Conservation (phyloP, 2,329 filamentous ascomycete genomes). For the Fusarium tricinctum region DNA sequence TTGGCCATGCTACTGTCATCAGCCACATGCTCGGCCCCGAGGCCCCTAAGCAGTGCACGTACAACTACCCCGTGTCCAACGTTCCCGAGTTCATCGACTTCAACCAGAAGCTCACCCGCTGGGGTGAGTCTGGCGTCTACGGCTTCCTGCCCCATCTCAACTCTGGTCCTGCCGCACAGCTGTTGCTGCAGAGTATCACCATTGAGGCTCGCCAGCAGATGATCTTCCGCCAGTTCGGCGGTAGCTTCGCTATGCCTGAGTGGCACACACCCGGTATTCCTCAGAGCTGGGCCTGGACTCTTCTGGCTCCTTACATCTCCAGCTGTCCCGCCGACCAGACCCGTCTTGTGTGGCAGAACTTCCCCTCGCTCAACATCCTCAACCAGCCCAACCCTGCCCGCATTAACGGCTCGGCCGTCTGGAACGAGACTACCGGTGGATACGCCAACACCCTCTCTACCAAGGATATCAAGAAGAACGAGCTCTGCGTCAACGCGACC, state of each 20-base stretch:
- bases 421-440: slow-evolving; percentile 74
- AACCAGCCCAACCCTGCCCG: slow-evolving; percentile 84
- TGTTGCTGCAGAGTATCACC: slow-evolving; percentile 82
- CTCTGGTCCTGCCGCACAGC: slow-evolving; percentile 78
- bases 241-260: slow-evolving; percentile 83
- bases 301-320: slow-evolving; percentile 84
- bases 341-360: slow-evolving; percentile 86
- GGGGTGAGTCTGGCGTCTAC: slow-evolving; percentile 83
- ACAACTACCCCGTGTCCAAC: slow-evolving; percentile 83
- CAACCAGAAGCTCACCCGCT: slow-evolving; percentile 86
- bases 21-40: slow-evolving; percentile 80
- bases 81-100: slow-evolving; percentile 86
- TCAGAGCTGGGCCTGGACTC: slow-evolving; percentile 87
- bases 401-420: slow-evolving; percentile 71
- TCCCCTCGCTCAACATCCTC: slow-evolving; percentile 77
- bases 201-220: slow-evolving; percentile 86
- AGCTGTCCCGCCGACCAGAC: slow-evolving; percentile 81
- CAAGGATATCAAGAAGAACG: slow-evolving; percentile 57
- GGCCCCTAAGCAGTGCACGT: slow-evolving; percentile 81
- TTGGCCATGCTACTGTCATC: slow-evolving; percentile 82
- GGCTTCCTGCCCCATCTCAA: slow-evolving; percentile 85
- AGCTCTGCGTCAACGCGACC: slow-evolving; percentile 71
- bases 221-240: slow-evolving; percentile 86
- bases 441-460: slow-evolving; percentile 69
- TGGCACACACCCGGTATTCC: slow-evolving; percentile 86